phyloP scores from a whole-genome alignment of 352 stramenopile genomes.

The Chrysophaeum taylorii region DNA sequence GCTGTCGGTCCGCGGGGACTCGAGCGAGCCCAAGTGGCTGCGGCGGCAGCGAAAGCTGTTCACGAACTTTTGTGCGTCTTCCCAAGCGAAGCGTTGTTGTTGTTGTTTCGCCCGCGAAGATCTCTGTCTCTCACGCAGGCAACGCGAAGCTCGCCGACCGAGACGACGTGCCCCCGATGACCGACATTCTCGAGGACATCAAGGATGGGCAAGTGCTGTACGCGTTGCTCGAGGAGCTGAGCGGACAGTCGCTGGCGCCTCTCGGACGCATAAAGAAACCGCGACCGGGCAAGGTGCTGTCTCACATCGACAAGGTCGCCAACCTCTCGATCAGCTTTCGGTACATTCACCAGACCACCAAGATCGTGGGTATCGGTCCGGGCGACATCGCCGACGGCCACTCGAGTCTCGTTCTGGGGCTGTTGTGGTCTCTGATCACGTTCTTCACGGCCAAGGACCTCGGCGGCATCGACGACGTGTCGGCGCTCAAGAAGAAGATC shows the following conservation, averaged over 20 bases:
- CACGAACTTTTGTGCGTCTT: constrained; percentile 2
- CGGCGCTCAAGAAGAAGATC: constrained; percentile 10
- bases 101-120: too few relatives aligned
- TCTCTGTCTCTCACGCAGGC: too few relatives aligned
- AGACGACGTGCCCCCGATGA: constrained; percentile 6
- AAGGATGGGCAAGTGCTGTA: not conserved
- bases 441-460: constrained; percentile 11
- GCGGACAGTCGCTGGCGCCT: constrained; percentile 1
- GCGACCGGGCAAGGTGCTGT: not conserved
- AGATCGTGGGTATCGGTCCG: constrained; percentile 12
- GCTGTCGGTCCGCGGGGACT: too few relatives aligned
- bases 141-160: constrained; percentile 6
- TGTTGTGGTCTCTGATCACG: constrained; percentile 8
- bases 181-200: constrained; percentile 13
- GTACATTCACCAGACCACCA: constrained; percentile 8
- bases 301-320: not conserved
- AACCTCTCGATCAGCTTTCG: not conserved
- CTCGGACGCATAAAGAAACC: not conserved
- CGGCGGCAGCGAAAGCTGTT: not conserved
- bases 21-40: not conserved
- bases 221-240: constrained; percentile 4
- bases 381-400: constrained; percentile 8
- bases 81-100: too few relatives aligned
- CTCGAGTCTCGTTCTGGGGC: not conserved
- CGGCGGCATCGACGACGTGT: constrained; percentile 1